phyloP scores from a whole-genome alignment of 2,329 filamentous ascomycete genomes.

The Calcarisporium arbuscula region DNA sequence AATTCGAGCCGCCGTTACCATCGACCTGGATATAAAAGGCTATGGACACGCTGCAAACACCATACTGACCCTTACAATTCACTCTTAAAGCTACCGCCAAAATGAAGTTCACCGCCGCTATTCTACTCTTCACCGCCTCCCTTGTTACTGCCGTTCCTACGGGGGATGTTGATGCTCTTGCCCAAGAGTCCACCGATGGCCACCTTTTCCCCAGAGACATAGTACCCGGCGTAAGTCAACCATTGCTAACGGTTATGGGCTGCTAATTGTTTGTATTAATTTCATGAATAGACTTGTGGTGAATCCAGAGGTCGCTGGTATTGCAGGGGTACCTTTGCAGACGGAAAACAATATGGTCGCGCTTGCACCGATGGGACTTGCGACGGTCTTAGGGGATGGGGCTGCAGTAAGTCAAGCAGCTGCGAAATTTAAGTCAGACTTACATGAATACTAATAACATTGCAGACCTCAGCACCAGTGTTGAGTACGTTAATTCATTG shows the following conservation, averaged over 20 bases:
- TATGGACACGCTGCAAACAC: too few relatives aligned
- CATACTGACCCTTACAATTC: too few relatives aligned
- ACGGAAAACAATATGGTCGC: conserved; percentile 1
- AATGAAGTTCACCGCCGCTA: conserved; percentile 2
- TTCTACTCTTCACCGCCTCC: conserved; percentile 2
- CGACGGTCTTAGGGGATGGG: neutral
- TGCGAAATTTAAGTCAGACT: too few relatives aligned
- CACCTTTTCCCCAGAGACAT: conserved; percentile 1
- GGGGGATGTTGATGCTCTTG: neutral
- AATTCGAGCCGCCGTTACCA: too few relatives aligned
- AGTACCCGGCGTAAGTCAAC: conserved; percentile 1
- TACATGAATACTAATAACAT: neutral
- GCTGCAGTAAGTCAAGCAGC: conserved; percentile 2
- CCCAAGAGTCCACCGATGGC: neutral
- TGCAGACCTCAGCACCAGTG: conserved; percentile 1
- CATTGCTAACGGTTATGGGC: neutral
- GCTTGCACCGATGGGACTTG: conserved; percentile 3
- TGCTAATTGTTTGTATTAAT: too few relatives aligned
- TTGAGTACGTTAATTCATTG: neutral
- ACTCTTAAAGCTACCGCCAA: too few relatives aligned
- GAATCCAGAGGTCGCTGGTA: neutral
- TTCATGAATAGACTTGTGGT: too few relatives aligned
- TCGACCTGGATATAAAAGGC: too few relatives aligned
- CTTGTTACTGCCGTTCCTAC: conserved; percentile 1
- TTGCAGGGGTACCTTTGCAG: conserved; percentile 1